A percentile compares a stretch with the other conserved stretches of the same genome.
Evolutionary conservation across 352 stramenopile genomes (phyloP).

Genomic region (Phytophthora constricta): DNA sequence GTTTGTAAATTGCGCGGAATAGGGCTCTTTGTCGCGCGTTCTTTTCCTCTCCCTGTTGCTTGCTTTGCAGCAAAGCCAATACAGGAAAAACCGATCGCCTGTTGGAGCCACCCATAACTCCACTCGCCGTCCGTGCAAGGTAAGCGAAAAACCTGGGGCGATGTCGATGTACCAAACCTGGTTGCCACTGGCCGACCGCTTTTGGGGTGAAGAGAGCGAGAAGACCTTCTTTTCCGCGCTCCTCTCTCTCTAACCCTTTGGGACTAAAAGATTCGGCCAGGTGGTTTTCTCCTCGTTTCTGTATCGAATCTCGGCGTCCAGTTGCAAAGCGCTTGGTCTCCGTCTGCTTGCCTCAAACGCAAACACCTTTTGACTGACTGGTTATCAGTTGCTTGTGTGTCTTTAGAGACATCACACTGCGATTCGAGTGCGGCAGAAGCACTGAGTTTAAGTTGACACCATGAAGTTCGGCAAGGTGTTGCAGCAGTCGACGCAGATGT

Average conservation of each 20-base stretch:
- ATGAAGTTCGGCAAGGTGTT: conserved; percentile 92
- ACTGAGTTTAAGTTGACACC: too few relatives aligned
- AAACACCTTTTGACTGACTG: conserved; percentile 22
- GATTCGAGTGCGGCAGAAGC: background rate
- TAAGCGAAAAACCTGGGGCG: too few relatives aligned
- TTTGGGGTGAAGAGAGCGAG: too few relatives aligned
- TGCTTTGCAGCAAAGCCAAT: too few relatives aligned
- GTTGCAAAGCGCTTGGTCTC: conserved; percentile 26
- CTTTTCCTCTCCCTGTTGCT: too few relatives aligned
- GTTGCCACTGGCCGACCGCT: background rate
- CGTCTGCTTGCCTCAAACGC: conserved; percentile 1
- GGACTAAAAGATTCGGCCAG: conserved; percentile 39
- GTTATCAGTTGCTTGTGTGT: conserved; percentile 38
- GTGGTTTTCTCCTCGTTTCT: conserved; percentile 37
- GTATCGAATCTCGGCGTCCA: conserved; percentile 42
- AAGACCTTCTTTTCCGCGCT: background rate
- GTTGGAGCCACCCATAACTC: too few relatives aligned
- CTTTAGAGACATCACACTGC: conserved; percentile 7
- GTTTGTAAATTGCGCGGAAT: too few relatives aligned
- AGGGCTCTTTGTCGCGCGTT: background rate
- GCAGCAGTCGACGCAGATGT: conserved; percentile 89
- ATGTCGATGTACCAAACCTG: background rate
- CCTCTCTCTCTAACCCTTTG: background rate
- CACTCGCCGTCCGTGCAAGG: too few relatives aligned
- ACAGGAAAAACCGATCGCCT: too few relatives aligned